These are phyloP conservation scores for Pestalotiopsis sp. DNA, from an alignment of 2,329 filamentous ascomycete species.

Conservation along the genomic window DNA sequence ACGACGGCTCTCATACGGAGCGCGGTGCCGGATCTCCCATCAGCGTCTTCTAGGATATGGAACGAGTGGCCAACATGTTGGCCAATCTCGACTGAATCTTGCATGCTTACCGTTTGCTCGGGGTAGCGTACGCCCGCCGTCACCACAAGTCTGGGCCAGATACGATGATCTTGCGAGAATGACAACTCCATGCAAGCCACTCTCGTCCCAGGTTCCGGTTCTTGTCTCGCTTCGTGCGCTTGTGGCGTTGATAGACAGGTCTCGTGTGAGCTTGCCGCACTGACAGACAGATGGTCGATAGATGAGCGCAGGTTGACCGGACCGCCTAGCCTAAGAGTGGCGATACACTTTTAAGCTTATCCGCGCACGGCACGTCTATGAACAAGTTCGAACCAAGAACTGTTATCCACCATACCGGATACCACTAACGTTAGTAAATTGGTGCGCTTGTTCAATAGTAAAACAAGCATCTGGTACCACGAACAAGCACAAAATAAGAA, in stretches of 20 bases:
- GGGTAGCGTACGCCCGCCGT: neutral
- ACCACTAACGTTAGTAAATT: neutral
- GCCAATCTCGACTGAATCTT: neutral
- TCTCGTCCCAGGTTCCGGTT: neutral
- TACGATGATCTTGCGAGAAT: no score
- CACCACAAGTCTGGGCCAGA: no score
- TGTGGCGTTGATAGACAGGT: neutral
- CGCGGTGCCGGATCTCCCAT: slow-evolving; percentile 6
- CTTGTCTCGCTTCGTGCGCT: neutral
- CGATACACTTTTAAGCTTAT: slow-evolving; percentile 7
- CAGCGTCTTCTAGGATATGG: neutral
- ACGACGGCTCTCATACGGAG: neutral
- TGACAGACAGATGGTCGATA: neutral
- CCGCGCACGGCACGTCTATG: neutral
- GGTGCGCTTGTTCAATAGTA: neutral
- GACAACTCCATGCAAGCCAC: neutral
- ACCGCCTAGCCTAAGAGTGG: slow-evolving; percentile 5
- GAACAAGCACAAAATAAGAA: no score
- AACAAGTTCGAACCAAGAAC: neutral
- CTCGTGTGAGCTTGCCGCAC: neutral
- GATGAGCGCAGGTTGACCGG: neutral
- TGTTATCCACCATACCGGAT: neutral
- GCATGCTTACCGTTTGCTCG: neutral
- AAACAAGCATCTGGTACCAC: no score
- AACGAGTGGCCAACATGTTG: no score